These are phyloP conservation scores for Lentinula edodes DNA, from an alignment of 768 basidiomycete species.

Conservation along the genomic window DNA sequence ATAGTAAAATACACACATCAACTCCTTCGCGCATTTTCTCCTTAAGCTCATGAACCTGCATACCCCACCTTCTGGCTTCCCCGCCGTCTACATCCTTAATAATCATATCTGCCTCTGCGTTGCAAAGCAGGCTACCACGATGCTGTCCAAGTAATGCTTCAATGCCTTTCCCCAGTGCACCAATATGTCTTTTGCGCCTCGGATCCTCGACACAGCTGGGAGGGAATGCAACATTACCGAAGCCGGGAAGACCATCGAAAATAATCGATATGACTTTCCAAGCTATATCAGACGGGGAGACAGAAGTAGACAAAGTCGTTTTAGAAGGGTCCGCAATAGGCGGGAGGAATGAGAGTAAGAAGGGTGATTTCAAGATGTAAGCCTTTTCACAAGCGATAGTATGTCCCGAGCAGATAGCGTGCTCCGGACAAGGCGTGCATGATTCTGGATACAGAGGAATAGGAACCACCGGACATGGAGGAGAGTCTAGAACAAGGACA, in stretches of 20 bases:
- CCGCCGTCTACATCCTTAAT: constrained; percentile 48
- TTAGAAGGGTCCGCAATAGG: constrained; percentile 27
- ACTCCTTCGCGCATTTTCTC: constrained; percentile 53
- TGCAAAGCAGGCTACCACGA: constrained; percentile 61
- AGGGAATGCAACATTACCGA: constrained; percentile 74
- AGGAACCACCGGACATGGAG: constrained; percentile 49
- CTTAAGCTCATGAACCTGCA: constrained; percentile 53
- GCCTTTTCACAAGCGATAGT: constrained; percentile 63
- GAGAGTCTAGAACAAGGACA: constrained; percentile 19
- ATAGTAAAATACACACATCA: constrained; percentile 31
- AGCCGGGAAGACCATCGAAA: constrained; percentile 66
- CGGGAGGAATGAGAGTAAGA: constrained; percentile 48
- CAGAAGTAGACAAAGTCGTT: constrained; percentile 33
- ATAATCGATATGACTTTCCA: constrained; percentile 43
- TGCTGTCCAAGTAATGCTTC: constrained; percentile 59
- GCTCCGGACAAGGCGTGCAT: constrained; percentile 72
- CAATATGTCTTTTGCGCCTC: constrained; percentile 65
- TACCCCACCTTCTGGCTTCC: constrained; percentile 75
- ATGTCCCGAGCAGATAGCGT: constrained; percentile 55
- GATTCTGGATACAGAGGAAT: constrained; percentile 52
- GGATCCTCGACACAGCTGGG: constrained; percentile 78
- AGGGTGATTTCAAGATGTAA: constrained; percentile 60
- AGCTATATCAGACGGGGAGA: constrained; percentile 31
- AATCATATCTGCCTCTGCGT: constrained; percentile 30
- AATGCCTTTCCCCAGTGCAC: constrained; percentile 66